Evolutionary conservation across 148 eudicot genomes (phyloP).

Genomic region (Vaccinium vitisidaea): DNA sequence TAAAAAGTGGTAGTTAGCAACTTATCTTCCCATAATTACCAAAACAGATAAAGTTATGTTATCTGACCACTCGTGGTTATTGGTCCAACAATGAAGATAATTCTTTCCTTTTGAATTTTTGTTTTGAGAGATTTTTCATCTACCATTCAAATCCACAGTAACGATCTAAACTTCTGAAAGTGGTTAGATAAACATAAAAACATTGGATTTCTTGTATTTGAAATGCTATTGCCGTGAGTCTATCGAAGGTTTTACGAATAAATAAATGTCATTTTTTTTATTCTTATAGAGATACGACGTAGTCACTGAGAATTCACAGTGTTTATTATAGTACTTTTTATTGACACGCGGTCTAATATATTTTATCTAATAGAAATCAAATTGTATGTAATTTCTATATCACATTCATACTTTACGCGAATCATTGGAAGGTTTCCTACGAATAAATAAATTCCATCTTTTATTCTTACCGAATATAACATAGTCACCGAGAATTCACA

Average conservation of each 20-base stretch:
- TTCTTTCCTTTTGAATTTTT: too few relatives aligned
- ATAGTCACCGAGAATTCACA: too few relatives aligned
- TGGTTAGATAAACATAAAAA: not conserved
- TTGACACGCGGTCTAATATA: not conserved
- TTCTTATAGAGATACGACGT: not conserved
- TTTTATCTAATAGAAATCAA: not conserved
- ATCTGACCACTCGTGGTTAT: too few relatives aligned
- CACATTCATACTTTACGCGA: not conserved
- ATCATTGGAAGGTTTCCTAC: not conserved
- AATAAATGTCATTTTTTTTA: too few relatives aligned
- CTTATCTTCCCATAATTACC: too few relatives aligned
- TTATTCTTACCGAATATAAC: too few relatives aligned
- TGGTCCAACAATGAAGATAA: too few relatives aligned
- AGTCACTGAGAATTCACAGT: not conserved
- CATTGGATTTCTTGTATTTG: not conserved
- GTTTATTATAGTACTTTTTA: not conserved
- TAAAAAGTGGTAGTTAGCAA: too few relatives aligned
- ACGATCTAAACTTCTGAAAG: not conserved
- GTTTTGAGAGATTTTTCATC: not conserved
- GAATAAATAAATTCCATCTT: too few relatives aligned
- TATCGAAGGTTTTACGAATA: too few relatives aligned
- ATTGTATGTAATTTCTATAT: not conserved
- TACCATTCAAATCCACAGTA: not conserved
- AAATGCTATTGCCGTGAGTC: too few relatives aligned
- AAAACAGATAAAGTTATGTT: too few relatives aligned